These are phyloP conservation scores for Extremus antarcticus DNA, from an alignment of 495 filamentous ascomycete genomes.

Conservation along the genomic window DNA sequence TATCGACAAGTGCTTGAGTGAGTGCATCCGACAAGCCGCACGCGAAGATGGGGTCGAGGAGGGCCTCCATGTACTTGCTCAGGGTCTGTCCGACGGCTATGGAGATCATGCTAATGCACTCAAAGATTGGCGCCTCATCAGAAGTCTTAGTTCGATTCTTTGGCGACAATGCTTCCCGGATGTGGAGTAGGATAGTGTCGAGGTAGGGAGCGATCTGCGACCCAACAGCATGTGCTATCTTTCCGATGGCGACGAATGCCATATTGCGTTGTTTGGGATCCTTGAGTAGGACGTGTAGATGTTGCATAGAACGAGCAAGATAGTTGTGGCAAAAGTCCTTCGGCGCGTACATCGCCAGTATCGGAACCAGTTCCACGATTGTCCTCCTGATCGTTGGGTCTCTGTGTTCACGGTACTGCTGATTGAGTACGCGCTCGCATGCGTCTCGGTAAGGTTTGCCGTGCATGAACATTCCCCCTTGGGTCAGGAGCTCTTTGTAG, in stretches of 20 bases:
- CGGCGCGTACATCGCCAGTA: constrained; percentile 85
- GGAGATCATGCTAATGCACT: constrained; percentile 93
- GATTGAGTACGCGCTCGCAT: constrained; percentile 69
- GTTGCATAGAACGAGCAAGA: constrained; percentile 92
- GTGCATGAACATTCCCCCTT: constrained; percentile 98
- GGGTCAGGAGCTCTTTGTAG: constrained; percentile 77
- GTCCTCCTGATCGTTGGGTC: constrained; percentile 78
- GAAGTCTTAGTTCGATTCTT: constrained; percentile 68
- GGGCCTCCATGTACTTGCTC: constrained; percentile 93
- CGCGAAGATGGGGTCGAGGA: constrained; percentile 92
- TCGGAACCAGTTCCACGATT: constrained; percentile 79
- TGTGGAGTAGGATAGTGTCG: constrained; percentile 82
- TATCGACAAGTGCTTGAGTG: constrained; percentile 89
- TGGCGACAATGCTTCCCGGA: constrained; percentile 76
- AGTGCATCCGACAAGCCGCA: constrained; percentile 87
- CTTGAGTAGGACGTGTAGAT: constrained; percentile 89
- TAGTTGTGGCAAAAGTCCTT: constrained; percentile 71
- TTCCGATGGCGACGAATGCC: constrained; percentile 88
- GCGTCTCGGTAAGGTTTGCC: constrained; percentile 58
- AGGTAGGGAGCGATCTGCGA: constrained; percentile 90
- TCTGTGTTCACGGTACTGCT: constrained; percentile 75
- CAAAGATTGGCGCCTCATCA: constrained; percentile 86
- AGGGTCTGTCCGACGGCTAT: constrained; percentile 90
- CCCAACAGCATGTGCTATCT: constrained; percentile 90
- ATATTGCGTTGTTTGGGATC: constrained; percentile 85